Evolutionary conservation across 2,329 filamentous ascomycete species (phyloP).

Genomic region (Aspergillus ochraceus): DNA sequence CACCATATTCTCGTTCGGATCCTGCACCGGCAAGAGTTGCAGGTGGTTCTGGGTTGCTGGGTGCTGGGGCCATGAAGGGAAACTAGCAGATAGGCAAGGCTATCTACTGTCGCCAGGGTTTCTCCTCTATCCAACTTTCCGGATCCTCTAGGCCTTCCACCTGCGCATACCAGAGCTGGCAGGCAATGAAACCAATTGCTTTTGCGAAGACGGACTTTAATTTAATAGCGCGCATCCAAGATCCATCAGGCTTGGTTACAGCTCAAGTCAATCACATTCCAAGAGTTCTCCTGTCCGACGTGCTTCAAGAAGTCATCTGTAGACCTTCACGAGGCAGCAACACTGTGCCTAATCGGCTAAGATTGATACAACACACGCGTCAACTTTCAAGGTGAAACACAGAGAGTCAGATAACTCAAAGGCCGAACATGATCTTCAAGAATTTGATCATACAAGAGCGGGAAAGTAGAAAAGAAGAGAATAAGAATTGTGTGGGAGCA

Average conservation of each 20-base stretch:
- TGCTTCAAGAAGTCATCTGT: too few relatives aligned
- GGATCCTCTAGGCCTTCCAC: neutral
- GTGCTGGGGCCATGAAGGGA: constrained; percentile 11
- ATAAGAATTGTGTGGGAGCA: neutral
- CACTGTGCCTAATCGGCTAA: too few relatives aligned
- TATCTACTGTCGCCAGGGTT: neutral
- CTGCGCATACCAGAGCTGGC: neutral
- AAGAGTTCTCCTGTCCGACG: neutral
- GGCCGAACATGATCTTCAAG: neutral
- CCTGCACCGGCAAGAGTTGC: constrained; percentile 6
- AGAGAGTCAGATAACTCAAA: neutral
- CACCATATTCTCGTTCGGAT: constrained; percentile 1
- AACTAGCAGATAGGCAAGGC: neutral
- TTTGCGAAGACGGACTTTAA: neutral
- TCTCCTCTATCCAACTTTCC: neutral
- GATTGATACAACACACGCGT: neutral
- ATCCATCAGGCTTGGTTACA: constrained; percentile 10
- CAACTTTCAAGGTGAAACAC: neutral
- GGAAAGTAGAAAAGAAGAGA: neutral
- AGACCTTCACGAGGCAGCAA: too few relatives aligned
- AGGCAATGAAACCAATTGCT: neutral
- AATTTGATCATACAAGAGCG: neutral
- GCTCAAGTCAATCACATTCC: neutral
- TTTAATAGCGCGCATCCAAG: constrained; percentile 3
- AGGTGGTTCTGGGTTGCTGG: constrained; percentile 1